A percentile compares a stretch with the other conserved stretches of the same genome.
phyloP scores from a whole-genome alignment of 164 flowering plant genomes.

The Sextonia rubra region DNA sequence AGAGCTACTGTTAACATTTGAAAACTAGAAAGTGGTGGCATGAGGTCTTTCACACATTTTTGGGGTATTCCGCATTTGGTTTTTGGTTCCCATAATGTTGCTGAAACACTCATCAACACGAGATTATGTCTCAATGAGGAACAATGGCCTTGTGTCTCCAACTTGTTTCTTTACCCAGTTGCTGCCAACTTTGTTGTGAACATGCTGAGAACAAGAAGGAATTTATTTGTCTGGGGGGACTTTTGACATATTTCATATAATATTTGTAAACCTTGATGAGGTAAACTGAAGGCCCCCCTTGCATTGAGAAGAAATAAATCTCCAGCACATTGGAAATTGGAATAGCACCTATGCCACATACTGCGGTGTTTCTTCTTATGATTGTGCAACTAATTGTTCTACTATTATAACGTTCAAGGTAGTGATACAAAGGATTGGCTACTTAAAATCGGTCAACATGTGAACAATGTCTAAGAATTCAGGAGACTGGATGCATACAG shows the following conservation, averaged over 20 bases:
- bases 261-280: background rate
- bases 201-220: background rate
- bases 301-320: background rate
- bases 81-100: no score
- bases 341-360: background rate
- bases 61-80: no score
- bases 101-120: no score
- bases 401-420: slow-evolving; percentile 34
- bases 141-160: no score
- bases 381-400: no score
- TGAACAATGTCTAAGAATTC: slow-evolving; percentile 88
- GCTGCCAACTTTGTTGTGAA: background rate
- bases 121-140: no score
- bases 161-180: no score
- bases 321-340: background rate
- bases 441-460: slow-evolving; percentile 97
- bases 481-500: slow-evolving; percentile 91
- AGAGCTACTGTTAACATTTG: no score
- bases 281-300: background rate
- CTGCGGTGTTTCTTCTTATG: background rate
- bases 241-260: background rate
- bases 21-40: no score
- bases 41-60: no score
- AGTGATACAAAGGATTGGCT: slow-evolving; percentile 84
- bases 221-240: background rate